Evolutionary conservation across 345 rosid genomes (phyloP).

Genomic region (Cardamine resedifolia): DNA sequence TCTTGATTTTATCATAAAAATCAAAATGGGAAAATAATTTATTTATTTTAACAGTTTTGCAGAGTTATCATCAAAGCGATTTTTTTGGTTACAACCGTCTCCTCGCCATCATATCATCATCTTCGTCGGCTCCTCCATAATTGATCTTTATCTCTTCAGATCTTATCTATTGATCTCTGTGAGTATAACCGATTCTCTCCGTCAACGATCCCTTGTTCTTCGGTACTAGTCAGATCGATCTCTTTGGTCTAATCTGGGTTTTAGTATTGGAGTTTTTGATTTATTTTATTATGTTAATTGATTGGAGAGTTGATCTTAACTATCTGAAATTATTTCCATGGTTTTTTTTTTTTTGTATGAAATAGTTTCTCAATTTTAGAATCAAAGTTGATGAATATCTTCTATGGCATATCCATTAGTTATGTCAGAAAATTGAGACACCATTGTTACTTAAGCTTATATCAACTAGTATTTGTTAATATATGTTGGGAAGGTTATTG

Average conservation of each 20-base stretch:
- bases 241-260: background rate
- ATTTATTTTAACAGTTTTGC: background rate
- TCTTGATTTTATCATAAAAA: background rate
- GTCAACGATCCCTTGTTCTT: slow-evolving; percentile 9
- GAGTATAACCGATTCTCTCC: slow-evolving; percentile 15
- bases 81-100: slow-evolving; percentile 2
- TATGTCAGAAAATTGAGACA: background rate
- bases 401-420: background rate
- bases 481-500: background rate
- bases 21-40: background rate
- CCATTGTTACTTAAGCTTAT: background rate
- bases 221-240: background rate
- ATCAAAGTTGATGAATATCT: background rate
- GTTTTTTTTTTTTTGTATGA: background rate
- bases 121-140: slow-evolving; percentile 3
- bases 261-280: background rate
- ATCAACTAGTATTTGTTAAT: background rate
- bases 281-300: background rate
- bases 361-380: background rate
- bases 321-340: background rate
- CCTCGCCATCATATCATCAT: slow-evolving; percentile 15
- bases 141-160: slow-evolving; percentile 24
- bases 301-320: slow-evolving; percentile 6
- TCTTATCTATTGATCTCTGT: slow-evolving; percentile 10
- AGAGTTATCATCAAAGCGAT: slow-evolving; percentile 10